Conservation (phyloP, 768 basidiomycete species). For the Tricholoma matsutake region DNA sequence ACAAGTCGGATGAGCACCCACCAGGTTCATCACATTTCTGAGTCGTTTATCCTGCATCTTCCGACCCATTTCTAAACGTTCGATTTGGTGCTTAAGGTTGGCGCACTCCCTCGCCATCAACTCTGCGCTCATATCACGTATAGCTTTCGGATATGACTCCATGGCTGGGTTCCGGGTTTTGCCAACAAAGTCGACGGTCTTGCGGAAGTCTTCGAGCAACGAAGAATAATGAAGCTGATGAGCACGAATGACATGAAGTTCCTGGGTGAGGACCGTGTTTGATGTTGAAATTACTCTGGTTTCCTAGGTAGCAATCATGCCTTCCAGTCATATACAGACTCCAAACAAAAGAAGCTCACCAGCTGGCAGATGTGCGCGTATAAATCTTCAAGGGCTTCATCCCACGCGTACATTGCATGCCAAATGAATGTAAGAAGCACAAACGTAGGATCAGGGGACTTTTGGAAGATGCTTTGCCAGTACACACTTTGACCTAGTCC, state of each 20-base stretch:
- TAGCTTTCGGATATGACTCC: slow-evolving; percentile 28
- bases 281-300: slow-evolving; percentile 37
- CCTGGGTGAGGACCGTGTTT: slow-evolving; percentile 41
- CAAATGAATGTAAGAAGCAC: slow-evolving; percentile 22
- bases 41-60: slow-evolving; percentile 47
- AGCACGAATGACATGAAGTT: slow-evolving; percentile 50
- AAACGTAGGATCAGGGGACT: slow-evolving; percentile 21
- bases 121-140: slow-evolving; percentile 24
- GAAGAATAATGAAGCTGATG: slow-evolving; percentile 48
- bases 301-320: slow-evolving; percentile 31
- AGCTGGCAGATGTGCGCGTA: slow-evolving; percentile 22
- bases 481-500: slow-evolving; percentile 17
- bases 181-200: slow-evolving; percentile 42
- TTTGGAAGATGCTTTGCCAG: slow-evolving; percentile 7
- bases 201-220: slow-evolving; percentile 44
- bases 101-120: slow-evolving; percentile 46
- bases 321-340: background rate
- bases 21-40: slow-evolving; percentile 51
- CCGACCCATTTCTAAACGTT: slow-evolving; percentile 38
- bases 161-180: slow-evolving; percentile 48
- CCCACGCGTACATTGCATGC: slow-evolving; percentile 26
- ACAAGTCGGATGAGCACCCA: slow-evolving; percentile 16
- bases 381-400: slow-evolving; percentile 22
- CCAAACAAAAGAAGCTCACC: slow-evolving; percentile 8
- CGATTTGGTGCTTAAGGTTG: slow-evolving; percentile 48